Percentiles rank a stretch among this genome's conserved stretches.
Conservation (phyloP, 2,329 filamentous ascomycete genomes). For the Exophiala alcalophila region DNA sequence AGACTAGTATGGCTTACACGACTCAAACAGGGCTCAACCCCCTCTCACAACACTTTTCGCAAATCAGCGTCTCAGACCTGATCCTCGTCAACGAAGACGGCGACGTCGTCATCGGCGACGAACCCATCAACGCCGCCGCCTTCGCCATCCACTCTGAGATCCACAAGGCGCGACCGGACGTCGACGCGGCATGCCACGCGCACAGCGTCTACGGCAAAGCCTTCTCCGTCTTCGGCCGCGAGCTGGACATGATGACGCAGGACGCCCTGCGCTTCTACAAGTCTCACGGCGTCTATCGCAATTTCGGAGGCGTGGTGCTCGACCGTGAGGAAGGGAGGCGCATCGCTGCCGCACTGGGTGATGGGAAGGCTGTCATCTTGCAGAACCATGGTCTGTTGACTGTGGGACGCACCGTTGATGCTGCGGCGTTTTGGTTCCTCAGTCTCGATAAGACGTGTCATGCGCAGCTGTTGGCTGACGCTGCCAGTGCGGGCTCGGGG, state of each 20-base stretch:
- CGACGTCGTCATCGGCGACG: conserved; percentile 41
- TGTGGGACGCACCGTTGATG: conserved; percentile 50
- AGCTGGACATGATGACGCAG: conserved; percentile 50
- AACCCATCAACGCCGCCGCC: conserved; percentile 47
- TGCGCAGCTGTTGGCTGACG: conserved; percentile 42
- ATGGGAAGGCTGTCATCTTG: conserved; percentile 53
- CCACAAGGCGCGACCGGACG: conserved; percentile 54
- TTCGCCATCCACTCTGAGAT: conserved; percentile 49
- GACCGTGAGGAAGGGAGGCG: conserved; percentile 51
- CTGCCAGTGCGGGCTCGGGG: conserved; percentile 40
- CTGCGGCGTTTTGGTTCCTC: conserved; percentile 55
- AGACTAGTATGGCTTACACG: not conserved
- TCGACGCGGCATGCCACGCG: conserved; percentile 40
- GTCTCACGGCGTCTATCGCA: conserved; percentile 41
- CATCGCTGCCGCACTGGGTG: conserved; percentile 50
- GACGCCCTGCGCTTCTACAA: conserved; percentile 44
- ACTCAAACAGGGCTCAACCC: conserved; percentile 41
- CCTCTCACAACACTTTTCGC: conserved; percentile 45
- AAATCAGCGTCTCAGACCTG: conserved; percentile 42
- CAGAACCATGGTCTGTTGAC: conserved; percentile 57
- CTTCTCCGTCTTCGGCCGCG: conserved; percentile 46
- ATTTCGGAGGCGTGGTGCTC: conserved; percentile 54
- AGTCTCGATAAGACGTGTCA: conserved; percentile 44
- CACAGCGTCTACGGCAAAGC: conserved; percentile 49
- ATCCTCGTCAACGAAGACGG: conserved; percentile 46